Conservation (phyloP, 2,329 filamentous ascomycete species). For the Cytospora leucostoma region DNA sequence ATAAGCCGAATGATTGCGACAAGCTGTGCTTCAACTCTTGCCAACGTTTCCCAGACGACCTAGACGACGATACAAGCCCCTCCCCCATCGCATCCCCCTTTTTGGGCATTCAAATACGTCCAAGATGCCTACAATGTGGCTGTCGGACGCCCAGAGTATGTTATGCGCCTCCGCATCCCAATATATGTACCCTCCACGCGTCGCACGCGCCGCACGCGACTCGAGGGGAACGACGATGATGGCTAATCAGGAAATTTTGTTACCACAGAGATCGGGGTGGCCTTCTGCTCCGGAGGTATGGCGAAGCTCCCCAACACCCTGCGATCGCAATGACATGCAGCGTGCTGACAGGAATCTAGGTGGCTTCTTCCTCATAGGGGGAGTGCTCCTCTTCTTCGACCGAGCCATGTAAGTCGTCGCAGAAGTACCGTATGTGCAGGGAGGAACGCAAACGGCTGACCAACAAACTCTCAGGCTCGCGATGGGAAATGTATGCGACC, state of each 20-base stretch:
- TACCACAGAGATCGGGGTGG: slow-evolving; percentile 84
- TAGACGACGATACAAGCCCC: neutral
- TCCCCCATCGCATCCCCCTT: neutral
- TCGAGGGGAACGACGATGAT: slow-evolving; percentile 3
- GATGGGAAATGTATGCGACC: slow-evolving; percentile 82
- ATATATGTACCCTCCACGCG: slow-evolving; percentile 8
- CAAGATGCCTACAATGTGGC: slow-evolving; percentile 88
- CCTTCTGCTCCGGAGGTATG: slow-evolving; percentile 96
- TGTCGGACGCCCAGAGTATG: slow-evolving; percentile 93
- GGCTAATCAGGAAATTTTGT: slow-evolving; percentile 36
- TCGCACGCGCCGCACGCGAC: slow-evolving; percentile 10
- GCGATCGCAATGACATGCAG: slow-evolving; percentile 27
- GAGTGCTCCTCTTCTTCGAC: slow-evolving; percentile 97
- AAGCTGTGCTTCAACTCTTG: neutral
- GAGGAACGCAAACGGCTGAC: slow-evolving; percentile 10
- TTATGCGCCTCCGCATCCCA: slow-evolving; percentile 30
- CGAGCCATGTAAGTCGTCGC: slow-evolving; percentile 74
- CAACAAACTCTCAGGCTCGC: slow-evolving; percentile 65
- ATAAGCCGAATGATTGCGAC: slow-evolving; percentile 6
- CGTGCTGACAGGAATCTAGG: slow-evolving; percentile 52
- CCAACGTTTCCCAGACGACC: neutral
- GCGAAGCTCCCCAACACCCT: slow-evolving; percentile 39
- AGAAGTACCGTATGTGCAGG: slow-evolving; percentile 9
- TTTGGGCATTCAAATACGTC: neutral
- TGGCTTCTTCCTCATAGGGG: slow-evolving; percentile 91